Conservation (phyloP, 257 asterid species). For the Nicotiana obtusifolia region DNA sequence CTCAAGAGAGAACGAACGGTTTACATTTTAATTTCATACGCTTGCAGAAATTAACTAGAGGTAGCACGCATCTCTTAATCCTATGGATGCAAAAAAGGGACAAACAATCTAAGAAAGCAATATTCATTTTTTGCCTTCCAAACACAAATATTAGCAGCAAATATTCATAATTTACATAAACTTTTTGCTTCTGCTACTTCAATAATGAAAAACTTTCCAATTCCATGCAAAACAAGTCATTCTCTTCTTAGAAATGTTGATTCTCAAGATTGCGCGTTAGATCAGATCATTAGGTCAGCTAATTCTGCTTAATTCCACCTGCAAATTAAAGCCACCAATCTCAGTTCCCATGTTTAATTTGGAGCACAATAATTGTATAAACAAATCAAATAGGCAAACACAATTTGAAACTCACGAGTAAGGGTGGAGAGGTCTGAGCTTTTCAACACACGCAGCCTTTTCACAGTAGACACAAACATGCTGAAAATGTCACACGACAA, state of each 20-base stretch:
- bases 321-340: neutral
- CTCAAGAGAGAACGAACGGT: neutral
- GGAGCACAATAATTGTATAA: neutral
- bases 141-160: conserved; percentile 7
- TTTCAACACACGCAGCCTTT: conserved; percentile 84
- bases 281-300: neutral
- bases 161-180: conserved; percentile 5
- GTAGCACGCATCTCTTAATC: neutral
- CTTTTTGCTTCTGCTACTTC: neutral
- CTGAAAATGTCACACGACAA: conserved; percentile 35
- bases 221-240: conserved; percentile 3
- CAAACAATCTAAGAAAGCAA: neutral
- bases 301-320: neutral
- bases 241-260: neutral
- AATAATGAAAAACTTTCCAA: neutral
- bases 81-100: neutral
- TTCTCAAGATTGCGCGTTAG: neutral
- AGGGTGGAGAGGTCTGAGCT: conserved; percentile 67
- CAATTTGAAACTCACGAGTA: conserved; percentile 42
- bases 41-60: neutral
- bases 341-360: neutral
- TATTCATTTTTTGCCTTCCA: neutral
- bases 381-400: neutral
- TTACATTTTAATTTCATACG: neutral
- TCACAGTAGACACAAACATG: conserved; percentile 83